Evolutionary conservation across 352 stramenopile species (phyloP).

Genomic region (Phytophthora citrophthora): DNA sequence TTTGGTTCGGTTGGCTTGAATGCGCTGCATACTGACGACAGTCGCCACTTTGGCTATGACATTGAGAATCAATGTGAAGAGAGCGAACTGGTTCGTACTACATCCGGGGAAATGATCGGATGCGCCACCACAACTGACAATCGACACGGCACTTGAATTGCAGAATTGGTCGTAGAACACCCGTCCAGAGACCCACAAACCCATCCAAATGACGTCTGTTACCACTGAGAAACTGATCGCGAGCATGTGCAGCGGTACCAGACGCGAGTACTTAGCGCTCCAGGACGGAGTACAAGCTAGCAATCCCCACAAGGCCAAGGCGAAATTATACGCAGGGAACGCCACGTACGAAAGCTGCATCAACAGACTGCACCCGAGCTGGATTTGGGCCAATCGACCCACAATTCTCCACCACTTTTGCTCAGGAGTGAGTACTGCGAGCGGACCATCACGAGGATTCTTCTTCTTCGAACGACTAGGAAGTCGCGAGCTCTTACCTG

Average conservation of each 20-base stretch:
- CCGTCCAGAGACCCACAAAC: constrained; percentile 70
- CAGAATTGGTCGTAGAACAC: constrained; percentile 85
- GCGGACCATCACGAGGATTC: constrained; percentile 1
- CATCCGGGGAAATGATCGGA: constrained; percentile 71
- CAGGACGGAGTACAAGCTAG: constrained; percentile 60
- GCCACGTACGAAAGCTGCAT: constrained; percentile 87
- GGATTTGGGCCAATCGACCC: constrained; percentile 44
- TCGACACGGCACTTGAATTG: constrained; percentile 57
- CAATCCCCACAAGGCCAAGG: constrained; percentile 72
- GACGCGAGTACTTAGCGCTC: constrained; percentile 50
- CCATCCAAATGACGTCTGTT: constrained; percentile 80
- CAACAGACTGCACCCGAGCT: constrained; percentile 64
- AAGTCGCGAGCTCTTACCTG: constrained; percentile 9
- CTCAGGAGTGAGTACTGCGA: constrained; percentile 15
- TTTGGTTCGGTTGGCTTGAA: constrained; percentile 38
- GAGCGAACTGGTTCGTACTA: constrained; percentile 72
- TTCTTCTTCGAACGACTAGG: constrained; percentile 25
- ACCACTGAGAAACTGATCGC: constrained; percentile 61
- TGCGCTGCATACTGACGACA: constrained; percentile 49
- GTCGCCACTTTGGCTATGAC: constrained; percentile 59
- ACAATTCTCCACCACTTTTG: constrained; percentile 56
- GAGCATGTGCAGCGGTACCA: constrained; percentile 58
- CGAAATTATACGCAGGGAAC: constrained; percentile 84
- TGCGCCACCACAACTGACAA: constrained; percentile 69
- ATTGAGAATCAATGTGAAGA: constrained; percentile 69